Conservation (phyloP, 2,329 filamentous ascomycete species). For the Alternaria gaisen region DNA sequence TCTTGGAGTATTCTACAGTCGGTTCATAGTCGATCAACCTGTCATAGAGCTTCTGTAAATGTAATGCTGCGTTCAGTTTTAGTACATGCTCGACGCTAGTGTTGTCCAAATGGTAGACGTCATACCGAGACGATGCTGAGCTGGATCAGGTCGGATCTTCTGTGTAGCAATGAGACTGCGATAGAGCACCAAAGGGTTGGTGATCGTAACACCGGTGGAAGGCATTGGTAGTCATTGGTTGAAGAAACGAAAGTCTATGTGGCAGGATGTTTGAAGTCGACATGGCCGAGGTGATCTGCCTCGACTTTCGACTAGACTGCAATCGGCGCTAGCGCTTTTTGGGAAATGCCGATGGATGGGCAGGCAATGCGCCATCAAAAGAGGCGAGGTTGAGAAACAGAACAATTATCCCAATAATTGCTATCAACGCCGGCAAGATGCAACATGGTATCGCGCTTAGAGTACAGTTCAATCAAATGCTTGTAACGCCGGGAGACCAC, state of each 20-base stretch:
- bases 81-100: slow-evolving; percentile 27
- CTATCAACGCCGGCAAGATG: slow-evolving; percentile 40
- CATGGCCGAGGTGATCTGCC: slow-evolving; percentile 33
- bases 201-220: slow-evolving; percentile 57
- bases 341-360: slow-evolving; percentile 9
- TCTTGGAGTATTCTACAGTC: slow-evolving; percentile 71
- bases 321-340: slow-evolving; percentile 35
- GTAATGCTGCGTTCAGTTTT: slow-evolving; percentile 63
- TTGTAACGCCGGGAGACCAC: slow-evolving; percentile 79
- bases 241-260: slow-evolving; percentile 12
- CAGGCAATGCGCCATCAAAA: slow-evolving; percentile 1
- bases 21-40: slow-evolving; percentile 82
- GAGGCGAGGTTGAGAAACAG: neutral
- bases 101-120: slow-evolving; percentile 42
- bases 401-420: neutral
- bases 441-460: slow-evolving; percentile 28
- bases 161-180: slow-evolving; percentile 73
- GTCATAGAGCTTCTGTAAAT: slow-evolving; percentile 79
- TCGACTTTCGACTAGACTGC: slow-evolving; percentile 31
- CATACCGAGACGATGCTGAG: slow-evolving; percentile 71
- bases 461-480: slow-evolving; percentile 56
- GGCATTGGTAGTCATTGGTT: slow-evolving; percentile 46
- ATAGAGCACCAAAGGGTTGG: slow-evolving; percentile 80
- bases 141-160: slow-evolving; percentile 72
- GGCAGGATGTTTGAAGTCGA: slow-evolving; percentile 17